phyloP scores from a whole-genome alignment of 1,284 basidiomycete species.

The Cerrena zonata region DNA sequence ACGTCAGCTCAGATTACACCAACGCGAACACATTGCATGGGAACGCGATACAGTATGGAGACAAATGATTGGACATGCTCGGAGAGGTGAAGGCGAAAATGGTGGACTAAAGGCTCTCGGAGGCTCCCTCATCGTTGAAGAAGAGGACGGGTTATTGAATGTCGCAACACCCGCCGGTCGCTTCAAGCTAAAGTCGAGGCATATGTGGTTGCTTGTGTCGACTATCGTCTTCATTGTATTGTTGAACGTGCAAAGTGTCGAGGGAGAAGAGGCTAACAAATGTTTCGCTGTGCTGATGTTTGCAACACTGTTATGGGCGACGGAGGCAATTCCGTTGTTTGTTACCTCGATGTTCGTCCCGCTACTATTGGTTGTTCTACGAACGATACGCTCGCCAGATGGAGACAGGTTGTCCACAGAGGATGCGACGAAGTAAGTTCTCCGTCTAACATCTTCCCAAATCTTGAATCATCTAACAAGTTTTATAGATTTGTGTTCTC shows the following conservation, averaged over 20 bases:
- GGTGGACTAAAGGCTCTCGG: conserved; percentile 36
- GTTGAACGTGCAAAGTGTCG: conserved; percentile 57
- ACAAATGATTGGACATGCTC: conserved; percentile 91
- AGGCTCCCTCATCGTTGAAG: conserved; percentile 47
- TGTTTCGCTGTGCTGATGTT: conserved; percentile 89
- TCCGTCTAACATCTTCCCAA: conserved; percentile 3
- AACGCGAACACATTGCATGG: conserved; percentile 92
- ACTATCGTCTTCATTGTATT: conserved; percentile 53
- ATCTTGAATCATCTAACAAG: not conserved
- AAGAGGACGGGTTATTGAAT: conserved; percentile 46
- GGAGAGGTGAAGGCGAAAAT: conserved; percentile 50
- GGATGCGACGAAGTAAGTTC: conserved; percentile 76
- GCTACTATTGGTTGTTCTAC: conserved; percentile 80
- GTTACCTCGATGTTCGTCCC: conserved; percentile 91
- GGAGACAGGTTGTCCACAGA: conserved; percentile 53
- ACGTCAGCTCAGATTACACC: conserved; percentile 81
- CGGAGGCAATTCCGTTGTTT: conserved; percentile 95
- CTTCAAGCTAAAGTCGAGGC: conserved; percentile 61
- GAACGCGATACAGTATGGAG: conserved; percentile 95
- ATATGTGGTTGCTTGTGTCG: conserved; percentile 55
- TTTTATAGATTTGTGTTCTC: conserved; percentile 64
- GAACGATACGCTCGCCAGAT: conserved; percentile 70
- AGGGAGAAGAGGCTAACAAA: conserved; percentile 74
- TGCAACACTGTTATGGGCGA: conserved; percentile 93
- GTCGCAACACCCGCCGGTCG: conserved; percentile 59